A percentile compares a stretch with the other conserved stretches of the same genome.
phyloP scores from a whole-genome alignment of 1,139 yeast genomes.

The Hyphopichia wangnamkhiaoensis region DNA sequence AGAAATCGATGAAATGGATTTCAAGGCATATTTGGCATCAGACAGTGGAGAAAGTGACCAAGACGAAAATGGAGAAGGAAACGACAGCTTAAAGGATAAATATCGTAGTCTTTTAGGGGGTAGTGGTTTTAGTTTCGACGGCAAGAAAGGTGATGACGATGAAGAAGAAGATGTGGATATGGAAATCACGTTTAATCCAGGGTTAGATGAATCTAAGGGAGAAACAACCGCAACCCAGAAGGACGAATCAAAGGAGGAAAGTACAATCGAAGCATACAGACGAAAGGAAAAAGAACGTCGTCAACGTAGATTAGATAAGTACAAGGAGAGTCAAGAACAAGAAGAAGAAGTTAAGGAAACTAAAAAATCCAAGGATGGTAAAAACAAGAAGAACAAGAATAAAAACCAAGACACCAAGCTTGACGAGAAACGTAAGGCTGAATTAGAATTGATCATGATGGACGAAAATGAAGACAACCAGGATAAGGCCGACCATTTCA shows the following conservation, averaged over 20 bases:
- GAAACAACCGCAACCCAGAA: constrained; percentile 14
- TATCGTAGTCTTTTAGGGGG: constrained; percentile 64
- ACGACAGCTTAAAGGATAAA: constrained; percentile 51
- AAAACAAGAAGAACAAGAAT: constrained; percentile 19
- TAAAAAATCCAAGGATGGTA: constrained; percentile 11
- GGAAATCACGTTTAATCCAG: constrained; percentile 96
- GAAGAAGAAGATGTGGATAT: constrained; percentile 78
- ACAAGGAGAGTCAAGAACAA: constrained; percentile 57
- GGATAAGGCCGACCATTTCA: constrained; percentile 60
- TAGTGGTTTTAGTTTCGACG: constrained; percentile 34
- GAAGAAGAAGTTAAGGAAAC: constrained; percentile 32
- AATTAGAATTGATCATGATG: constrained; percentile 75
- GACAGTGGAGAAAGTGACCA: constrained; percentile 64
- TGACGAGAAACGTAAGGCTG: constrained; percentile 59
- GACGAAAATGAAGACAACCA: constrained; percentile 56
- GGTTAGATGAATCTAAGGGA: constrained; percentile 52
- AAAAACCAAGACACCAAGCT: constrained; percentile 18
- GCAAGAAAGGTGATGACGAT: constrained; percentile 32
- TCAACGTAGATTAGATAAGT: constrained; percentile 72
- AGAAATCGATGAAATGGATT: constrained; percentile 95
- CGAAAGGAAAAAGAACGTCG: constrained; percentile 93
- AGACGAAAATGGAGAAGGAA: constrained; percentile 32
- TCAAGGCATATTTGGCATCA: constrained; percentile 91
- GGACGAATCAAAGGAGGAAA: constrained; percentile 58
- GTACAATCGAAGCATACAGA: constrained; percentile 78